Conservation (phyloP, 805 yeast genomes). For the Isabelozyma heimii region DNA sequence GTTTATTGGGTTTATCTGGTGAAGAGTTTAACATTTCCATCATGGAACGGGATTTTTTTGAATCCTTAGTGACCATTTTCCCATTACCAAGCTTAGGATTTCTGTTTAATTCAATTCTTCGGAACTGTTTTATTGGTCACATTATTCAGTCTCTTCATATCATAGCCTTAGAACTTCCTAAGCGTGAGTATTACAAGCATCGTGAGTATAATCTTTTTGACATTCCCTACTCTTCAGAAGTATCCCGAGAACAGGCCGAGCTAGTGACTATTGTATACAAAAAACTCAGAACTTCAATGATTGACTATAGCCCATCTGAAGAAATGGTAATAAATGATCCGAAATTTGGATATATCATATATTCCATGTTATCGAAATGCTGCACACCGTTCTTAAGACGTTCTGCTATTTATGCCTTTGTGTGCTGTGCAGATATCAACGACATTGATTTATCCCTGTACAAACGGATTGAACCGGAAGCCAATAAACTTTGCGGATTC, state of each 20-base stretch:
- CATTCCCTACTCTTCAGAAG: constrained; percentile 29
- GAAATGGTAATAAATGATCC: constrained; percentile 13
- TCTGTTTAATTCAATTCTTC: constrained; percentile 45
- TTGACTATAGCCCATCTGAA: constrained; percentile 9
- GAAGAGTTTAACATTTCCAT: constrained; percentile 31
- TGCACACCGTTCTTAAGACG: constrained; percentile 65
- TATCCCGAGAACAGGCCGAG: constrained; percentile 17
- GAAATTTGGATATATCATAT: constrained; percentile 40
- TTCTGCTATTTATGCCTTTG: constrained; percentile 53
- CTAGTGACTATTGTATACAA: constrained; percentile 22
- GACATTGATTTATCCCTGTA: constrained; percentile 17
- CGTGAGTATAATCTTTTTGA: constrained; percentile 29
- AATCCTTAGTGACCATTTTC: constrained; percentile 45
- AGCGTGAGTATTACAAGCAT: constrained; percentile 21
- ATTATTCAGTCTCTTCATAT: constrained; percentile 44
- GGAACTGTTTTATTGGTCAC: constrained; percentile 50
- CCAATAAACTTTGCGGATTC: constrained; percentile 49
- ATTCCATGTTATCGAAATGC: constrained; percentile 53
- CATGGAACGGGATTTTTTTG: constrained; percentile 50
- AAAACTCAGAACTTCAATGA: constrained; percentile 9
- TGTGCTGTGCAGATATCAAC: constrained; percentile 48
- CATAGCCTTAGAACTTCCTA: constrained; percentile 22
- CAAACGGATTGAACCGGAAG: constrained; percentile 41
- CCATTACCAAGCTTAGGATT: constrained; percentile 48
- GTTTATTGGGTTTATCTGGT: constrained; percentile 29